phyloP scores from a whole-genome alignment of 805 yeast genomes.

The Candida sithepensis region DNA sequence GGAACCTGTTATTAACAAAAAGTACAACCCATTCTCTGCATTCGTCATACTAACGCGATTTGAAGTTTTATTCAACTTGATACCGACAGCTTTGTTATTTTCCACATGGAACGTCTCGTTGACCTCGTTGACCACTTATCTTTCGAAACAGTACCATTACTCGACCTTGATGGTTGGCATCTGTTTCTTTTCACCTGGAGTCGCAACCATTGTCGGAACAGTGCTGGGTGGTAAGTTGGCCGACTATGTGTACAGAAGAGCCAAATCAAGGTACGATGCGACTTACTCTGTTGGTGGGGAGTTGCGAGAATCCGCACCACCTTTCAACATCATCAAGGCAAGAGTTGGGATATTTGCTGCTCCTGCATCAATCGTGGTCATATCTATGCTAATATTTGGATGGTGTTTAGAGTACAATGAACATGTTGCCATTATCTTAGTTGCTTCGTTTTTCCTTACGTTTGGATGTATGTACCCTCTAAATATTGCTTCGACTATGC shows the following conservation, averaged over 20 bases:
- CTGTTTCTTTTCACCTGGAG: conserved; percentile 72
- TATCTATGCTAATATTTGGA: conserved; percentile 53
- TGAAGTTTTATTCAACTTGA: conserved; percentile 41
- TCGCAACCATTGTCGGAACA: conserved; percentile 61
- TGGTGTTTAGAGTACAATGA: conserved; percentile 61
- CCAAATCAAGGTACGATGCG: conserved; percentile 29
- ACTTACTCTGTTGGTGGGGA: conserved; percentile 21
- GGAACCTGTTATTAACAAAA: conserved; percentile 7
- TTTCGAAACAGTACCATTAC: conserved; percentile 48
- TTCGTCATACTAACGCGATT: conserved; percentile 12
- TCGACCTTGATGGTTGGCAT: conserved; percentile 59
- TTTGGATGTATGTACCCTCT: conserved; percentile 55
- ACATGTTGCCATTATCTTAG: conserved; percentile 51
- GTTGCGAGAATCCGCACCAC: conserved; percentile 19
- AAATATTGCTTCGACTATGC: conserved; percentile 56
- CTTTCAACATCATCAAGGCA: conserved; percentile 53
- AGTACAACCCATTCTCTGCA: conserved; percentile 28
- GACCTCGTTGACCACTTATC: conserved; percentile 57
- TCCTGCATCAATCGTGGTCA: conserved; percentile 38
- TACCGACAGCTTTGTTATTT: conserved; percentile 61
- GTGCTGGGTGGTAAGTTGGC: conserved; percentile 53
- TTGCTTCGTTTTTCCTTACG: conserved; percentile 56
- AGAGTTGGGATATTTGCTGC: conserved; percentile 46
- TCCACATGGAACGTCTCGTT: conserved; percentile 68
- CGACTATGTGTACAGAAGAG: conserved; percentile 45